These are phyloP conservation scores for Microsporum canis DNA, from an alignment of 2,329 filamentous ascomycete genomes.

Conservation along the genomic window DNA sequence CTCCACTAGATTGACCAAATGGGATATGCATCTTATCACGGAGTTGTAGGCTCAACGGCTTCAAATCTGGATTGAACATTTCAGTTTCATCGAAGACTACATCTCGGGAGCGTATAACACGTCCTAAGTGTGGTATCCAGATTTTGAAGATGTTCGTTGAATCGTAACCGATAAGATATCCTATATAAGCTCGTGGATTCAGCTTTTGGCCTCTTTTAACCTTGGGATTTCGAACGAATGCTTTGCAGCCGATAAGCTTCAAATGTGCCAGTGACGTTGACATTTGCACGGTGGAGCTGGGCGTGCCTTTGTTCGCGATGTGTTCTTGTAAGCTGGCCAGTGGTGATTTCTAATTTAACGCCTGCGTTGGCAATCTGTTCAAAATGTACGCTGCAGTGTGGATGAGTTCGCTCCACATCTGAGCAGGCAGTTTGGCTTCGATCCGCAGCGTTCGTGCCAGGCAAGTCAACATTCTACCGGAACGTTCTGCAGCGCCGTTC, in stretches of 20 bases:
- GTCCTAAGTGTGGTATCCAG: neutral
- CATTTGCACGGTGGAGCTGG: neutral
- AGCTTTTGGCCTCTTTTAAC: neutral
- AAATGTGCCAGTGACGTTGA: neutral
- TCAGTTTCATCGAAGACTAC: too few relatives aligned
- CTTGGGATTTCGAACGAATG: neutral
- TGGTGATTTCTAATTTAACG: neutral
- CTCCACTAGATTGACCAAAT: neutral
- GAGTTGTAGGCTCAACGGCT: too few relatives aligned
- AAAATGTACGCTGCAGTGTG: neutral
- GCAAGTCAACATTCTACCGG: too few relatives aligned
- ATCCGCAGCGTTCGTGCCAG: too few relatives aligned
- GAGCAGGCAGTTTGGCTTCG: neutral
- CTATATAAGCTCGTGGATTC: neutral
- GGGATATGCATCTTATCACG: neutral
- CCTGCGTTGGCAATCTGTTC: neutral
- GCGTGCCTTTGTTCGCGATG: neutral
- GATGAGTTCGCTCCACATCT: neutral
- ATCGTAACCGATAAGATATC: neutral
- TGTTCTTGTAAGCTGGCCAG: neutral
- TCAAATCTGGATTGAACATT: too few relatives aligned
- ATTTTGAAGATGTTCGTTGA: neutral
- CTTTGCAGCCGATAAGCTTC: neutral
- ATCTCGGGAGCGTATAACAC: too few relatives aligned
- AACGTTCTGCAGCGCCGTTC: too few relatives aligned